phyloP scores from a whole-genome alignment of 1,284 basidiomycete species.

The Ustilago sp. region DNA sequence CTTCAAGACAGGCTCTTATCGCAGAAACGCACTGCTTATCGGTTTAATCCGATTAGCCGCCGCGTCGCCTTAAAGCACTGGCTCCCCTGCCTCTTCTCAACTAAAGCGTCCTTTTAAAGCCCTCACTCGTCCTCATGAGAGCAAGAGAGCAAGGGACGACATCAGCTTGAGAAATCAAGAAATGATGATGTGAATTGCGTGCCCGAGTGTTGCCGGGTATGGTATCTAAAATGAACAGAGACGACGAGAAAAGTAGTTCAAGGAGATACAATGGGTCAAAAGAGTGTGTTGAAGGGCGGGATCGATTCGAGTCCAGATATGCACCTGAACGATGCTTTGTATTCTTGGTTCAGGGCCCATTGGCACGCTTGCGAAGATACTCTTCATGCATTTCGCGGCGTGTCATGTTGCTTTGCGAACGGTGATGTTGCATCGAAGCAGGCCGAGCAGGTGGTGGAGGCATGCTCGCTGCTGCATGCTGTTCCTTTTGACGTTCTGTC shows the following conservation, averaged over 20 bases:
- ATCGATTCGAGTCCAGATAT: too few relatives aligned
- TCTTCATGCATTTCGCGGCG: slow-evolving; percentile 42
- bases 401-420: slow-evolving; percentile 15
- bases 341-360: neutral
- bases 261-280: neutral
- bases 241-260: neutral
- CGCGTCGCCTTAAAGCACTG: neutral
- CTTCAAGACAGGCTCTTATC: neutral
- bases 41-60: neutral
- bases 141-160: too few relatives aligned
- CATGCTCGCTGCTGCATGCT: slow-evolving; percentile 28
- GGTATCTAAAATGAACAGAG: slow-evolving; percentile 16
- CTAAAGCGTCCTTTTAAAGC: too few relatives aligned
- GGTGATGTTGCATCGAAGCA: slow-evolving; percentile 9
- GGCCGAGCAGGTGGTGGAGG: slow-evolving; percentile 24
- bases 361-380: slow-evolving; percentile 26
- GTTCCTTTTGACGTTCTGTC: slow-evolving; percentile 22
- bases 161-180: too few relatives aligned
- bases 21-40: neutral
- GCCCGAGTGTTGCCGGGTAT: neutral
- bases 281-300: neutral
- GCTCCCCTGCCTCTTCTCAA: too few relatives aligned
- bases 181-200: neutral
- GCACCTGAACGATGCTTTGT: too few relatives aligned
- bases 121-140: too few relatives aligned